Evolutionary conservation across 345 rosid species (phyloP).

Genomic region (Boechera retrofracta): DNA sequence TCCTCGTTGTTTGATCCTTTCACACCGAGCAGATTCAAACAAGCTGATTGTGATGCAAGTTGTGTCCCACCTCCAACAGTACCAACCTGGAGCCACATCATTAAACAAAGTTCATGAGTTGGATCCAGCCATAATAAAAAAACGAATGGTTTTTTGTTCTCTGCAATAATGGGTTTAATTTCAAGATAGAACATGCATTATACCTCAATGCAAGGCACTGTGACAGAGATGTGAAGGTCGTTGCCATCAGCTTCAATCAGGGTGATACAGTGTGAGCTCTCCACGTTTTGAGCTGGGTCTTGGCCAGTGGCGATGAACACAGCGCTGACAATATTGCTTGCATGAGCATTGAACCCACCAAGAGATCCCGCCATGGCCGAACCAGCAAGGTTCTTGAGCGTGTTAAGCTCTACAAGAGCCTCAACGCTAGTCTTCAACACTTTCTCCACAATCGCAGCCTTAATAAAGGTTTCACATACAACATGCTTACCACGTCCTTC

Average conservation of each 20-base stretch:
- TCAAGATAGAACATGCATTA: constrained; percentile 2
- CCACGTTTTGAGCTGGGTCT: constrained; percentile 86
- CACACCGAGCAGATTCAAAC: constrained; percentile 74
- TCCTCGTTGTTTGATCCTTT: constrained; percentile 61
- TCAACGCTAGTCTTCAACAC: constrained; percentile 70
- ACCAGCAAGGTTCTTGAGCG: constrained; percentile 75
- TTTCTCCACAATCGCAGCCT: constrained; percentile 62
- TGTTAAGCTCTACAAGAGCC: constrained; percentile 71
- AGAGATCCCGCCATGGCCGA: constrained; percentile 84
- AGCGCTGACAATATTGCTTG: constrained; percentile 73
- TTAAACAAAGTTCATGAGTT: constrained; percentile 11
- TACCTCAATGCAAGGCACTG: constrained; percentile 86
- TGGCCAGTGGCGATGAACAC: constrained; percentile 78
- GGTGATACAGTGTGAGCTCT: constrained; percentile 83
- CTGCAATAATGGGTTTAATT: background rate
- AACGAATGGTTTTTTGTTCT: background rate
- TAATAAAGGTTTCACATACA: constrained; percentile 70
- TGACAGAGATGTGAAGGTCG: constrained; percentile 73
- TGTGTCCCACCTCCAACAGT: constrained; percentile 89
- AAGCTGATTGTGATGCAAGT: constrained; percentile 82
- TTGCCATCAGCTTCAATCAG: constrained; percentile 68
- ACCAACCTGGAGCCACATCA: constrained; percentile 60
- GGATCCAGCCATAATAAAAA: background rate
- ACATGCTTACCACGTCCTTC: constrained; percentile 78
- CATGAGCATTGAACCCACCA: constrained; percentile 85